Base-by-base conservation (phyloP, 2,329 filamentous ascomycete genomes). In the Phialophora macrospora region DNA sequence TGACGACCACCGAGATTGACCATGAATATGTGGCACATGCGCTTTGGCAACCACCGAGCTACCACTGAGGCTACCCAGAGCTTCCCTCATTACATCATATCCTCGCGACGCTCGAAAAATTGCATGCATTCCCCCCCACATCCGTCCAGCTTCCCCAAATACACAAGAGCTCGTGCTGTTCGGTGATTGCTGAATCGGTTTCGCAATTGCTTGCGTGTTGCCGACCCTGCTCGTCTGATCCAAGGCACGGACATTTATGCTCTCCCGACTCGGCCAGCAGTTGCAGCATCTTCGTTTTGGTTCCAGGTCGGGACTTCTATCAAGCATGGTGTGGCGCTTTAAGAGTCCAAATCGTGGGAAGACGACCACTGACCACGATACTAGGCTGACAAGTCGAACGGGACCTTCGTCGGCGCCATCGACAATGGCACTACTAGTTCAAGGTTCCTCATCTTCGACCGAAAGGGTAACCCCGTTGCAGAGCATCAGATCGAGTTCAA, bases 371-470 rank as follows among this genome's bases (percentile, higher is more conserved):
- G n/a, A 49, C 52, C 34, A 24, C 20, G 38, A n/a, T 11, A 28
- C 7, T 51, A 69, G 64, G 64, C 61, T 38, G 60, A 54, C n/a
- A 48, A 61, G n/a, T 46, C 62, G 22, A 44, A 56, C 26, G 66
- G 66, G 63, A 63, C 44, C 11, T 93, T 89, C 74, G 87, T 94
- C 66, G 91, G 90, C 8, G 89, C 89, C 71, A 91, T 95, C 73
- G 91, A 95, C 75, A 90, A 93, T 73, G 91, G 91, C 60, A 95
- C 91, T 8, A 94, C 91, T 17, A 92, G 89, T 60, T 90, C 91
- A 26, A 85, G 91, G 51, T 94, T 94, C 79, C 83, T 95, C 71
- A 92, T 95, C 73, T 95, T 95, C 79, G 87, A 94, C 78, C 84
- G 85, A 66, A 78, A 84, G 49, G 90, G 91, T 65, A 86, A 88